Evolutionary conservation across 139 green algal species (phyloP).

Genomic region (Volvox reticuliferus): DNA sequence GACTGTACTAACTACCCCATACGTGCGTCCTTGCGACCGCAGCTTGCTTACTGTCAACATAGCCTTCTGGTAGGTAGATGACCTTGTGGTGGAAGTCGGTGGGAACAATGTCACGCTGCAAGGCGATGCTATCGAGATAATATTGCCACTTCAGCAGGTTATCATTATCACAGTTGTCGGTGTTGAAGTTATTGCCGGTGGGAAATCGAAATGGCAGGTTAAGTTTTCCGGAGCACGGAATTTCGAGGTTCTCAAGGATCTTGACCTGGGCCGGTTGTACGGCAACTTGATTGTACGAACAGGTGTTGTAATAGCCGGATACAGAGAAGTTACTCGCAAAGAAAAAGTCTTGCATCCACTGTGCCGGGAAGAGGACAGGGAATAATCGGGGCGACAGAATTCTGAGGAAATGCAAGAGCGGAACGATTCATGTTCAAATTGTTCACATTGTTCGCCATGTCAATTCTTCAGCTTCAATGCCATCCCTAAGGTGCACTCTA

Average conservation of each 20-base stretch:
- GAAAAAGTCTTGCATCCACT: background rate
- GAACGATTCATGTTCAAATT: too few species aligned
- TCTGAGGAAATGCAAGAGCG: too few species aligned
- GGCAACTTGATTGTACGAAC: constrained; percentile 3
- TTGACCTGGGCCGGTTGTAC: background rate
- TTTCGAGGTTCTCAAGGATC: background rate
- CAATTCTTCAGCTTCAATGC: too few species aligned
- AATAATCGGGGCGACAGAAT: too few species aligned
- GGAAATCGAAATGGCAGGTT: background rate
- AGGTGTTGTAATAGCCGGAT: constrained; percentile 10
- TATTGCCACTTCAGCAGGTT: constrained; percentile 27
- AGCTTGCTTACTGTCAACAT: background rate
- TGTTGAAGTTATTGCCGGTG: constrained; percentile 8
- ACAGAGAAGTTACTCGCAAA: background rate
- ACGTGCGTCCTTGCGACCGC: background rate
- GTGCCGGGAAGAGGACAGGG: background rate
- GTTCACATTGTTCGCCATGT: too few species aligned
- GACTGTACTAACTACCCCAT: too few species aligned
- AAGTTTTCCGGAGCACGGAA: background rate
- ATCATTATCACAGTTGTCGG: background rate
- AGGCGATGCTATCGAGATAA: background rate
- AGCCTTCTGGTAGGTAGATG: background rate
- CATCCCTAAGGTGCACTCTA: too few species aligned
- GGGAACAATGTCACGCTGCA: background rate
- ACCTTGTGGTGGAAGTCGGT: constrained; percentile 2